A percentile compares a stretch with the other conserved stretches of the same genome.
phyloP scores from a whole-genome alignment of 2,329 filamentous ascomycete genomes.

The Daldinia sp. region DNA sequence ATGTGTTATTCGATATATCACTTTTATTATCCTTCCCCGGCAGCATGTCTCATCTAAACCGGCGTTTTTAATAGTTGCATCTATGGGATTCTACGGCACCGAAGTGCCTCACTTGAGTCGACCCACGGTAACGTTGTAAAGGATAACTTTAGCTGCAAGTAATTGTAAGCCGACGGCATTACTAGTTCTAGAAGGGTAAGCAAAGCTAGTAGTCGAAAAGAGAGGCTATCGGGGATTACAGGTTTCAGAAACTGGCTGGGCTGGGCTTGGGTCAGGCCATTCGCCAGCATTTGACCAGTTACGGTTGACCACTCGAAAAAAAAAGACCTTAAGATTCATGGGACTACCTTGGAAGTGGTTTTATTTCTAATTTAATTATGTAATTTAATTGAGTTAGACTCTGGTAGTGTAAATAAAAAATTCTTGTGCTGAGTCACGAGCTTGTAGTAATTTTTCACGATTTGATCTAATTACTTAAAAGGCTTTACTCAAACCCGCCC shows the following conservation, averaged over 20 bases:
- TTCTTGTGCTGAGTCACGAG: too few relatives aligned
- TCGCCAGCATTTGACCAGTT: too few relatives aligned
- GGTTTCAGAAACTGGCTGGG: constrained; percentile 19
- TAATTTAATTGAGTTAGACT: too few relatives aligned
- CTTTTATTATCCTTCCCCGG: constrained; percentile 8
- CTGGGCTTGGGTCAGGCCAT: constrained; percentile 8
- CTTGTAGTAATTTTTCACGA: too few relatives aligned
- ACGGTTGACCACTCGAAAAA: too few relatives aligned
- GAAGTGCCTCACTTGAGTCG: not conserved
- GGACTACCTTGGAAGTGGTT: too few relatives aligned
- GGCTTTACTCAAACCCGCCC: too few relatives aligned
- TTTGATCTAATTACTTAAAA: too few relatives aligned
- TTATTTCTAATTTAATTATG: too few relatives aligned
- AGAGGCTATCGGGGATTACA: constrained; percentile 15
- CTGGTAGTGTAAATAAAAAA: too few relatives aligned
- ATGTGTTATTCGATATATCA: not conserved
- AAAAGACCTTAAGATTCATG: too few relatives aligned
- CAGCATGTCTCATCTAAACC: constrained; percentile 7
- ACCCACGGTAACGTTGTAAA: not conserved
- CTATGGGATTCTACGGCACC: not conserved
- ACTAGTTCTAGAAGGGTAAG: not conserved
- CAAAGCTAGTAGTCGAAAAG: constrained; percentile 13
- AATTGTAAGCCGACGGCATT: not conserved
- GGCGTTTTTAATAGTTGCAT: constrained; percentile 2
- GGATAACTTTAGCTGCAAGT: not conserved